Evolutionary conservation across 176 grass and related monocot genomes (phyloP), one percentile per base, ranked within the genome.

Genomic region (Canna indica): DNA sequence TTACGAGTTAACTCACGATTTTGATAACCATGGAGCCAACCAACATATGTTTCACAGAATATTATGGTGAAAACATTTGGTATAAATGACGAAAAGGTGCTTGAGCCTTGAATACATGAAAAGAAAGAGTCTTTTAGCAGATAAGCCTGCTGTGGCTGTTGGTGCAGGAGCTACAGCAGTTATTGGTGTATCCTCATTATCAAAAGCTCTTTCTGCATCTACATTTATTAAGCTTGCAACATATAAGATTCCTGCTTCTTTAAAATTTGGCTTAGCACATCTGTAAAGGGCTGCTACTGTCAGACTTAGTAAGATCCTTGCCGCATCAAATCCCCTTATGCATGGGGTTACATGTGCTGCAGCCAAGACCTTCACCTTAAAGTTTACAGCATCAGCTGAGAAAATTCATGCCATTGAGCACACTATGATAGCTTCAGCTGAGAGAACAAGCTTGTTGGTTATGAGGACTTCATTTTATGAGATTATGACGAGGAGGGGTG

Each of bases 381-480:
- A 96, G 47, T 82, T 84, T 46, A 84, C 80, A 1, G 83, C 85
- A 72, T 90, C 88, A 71, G 72, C 88, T 47, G 88, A 87, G 82
- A 91, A 97, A 73, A 97, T 91, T 58, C 83, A 86, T 71, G 77
- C 77, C 0, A 77, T 97, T 68, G 79, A 81, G 4, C 93, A 92
- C 77, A 83, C 86, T 47, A 30, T 80, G 72, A 85, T 97, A 81
- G 68, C 88, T 62, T 90, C 93, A 47, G 82, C 68, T 27, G 47
- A 96, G 52, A 85, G 83, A 59, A 92, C 93, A 58, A 90, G 84
- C 71, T 64, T 97, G 33, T 72, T 92, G 77, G 86, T 86, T 20
- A 97, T 92, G 88, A 81, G 92, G 72, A 96, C 88, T 9, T 82
- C 92, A 32, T 96, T 75, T 81, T 85, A 96, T 3, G 92, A 96